phyloP scores from a whole-genome alignment of 306 rosid genomes.

The Prunus dulcis region DNA sequence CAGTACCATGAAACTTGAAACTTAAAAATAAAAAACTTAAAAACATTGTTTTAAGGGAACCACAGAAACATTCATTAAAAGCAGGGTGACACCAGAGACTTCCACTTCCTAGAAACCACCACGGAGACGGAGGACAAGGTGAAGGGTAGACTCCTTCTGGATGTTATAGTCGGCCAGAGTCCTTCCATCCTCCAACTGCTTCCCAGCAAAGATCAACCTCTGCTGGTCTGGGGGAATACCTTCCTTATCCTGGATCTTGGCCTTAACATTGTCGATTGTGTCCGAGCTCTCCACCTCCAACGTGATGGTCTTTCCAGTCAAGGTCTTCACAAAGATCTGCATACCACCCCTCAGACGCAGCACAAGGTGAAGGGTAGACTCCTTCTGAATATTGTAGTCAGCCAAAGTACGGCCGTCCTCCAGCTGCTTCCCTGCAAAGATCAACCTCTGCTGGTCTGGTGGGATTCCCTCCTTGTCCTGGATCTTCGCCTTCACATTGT shows the following conservation, averaged over 20 bases:
- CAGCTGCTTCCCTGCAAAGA: slow-evolving; percentile 62
- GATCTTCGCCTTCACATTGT: slow-evolving; percentile 64
- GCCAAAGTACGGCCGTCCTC: slow-evolving; percentile 65
- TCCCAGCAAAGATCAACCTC: slow-evolving; percentile 63
- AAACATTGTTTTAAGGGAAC: neutral
- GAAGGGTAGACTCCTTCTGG: slow-evolving; percentile 71
- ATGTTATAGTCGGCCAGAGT: slow-evolving; percentile 66
- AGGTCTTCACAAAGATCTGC: slow-evolving; percentile 67
- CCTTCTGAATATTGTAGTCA: slow-evolving; percentile 71
- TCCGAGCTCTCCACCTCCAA: slow-evolving; percentile 60
- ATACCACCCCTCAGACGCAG: slow-evolving; percentile 64
- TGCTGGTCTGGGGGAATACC: slow-evolving; percentile 74
- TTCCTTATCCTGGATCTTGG: slow-evolving; percentile 76
- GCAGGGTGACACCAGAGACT: neutral
- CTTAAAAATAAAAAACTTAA: neutral
- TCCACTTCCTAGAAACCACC: slow-evolving; percentile 34
- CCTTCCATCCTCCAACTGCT: slow-evolving; percentile 59
- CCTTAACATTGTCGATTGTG: slow-evolving; percentile 63
- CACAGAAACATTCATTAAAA: neutral
- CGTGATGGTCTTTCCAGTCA: slow-evolving; percentile 58
- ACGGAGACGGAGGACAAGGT: slow-evolving; percentile 60
- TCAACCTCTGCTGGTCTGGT: slow-evolving; percentile 68
- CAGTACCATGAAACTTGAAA: neutral
- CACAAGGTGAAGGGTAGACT: slow-evolving; percentile 66
- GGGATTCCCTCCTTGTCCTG: slow-evolving; percentile 75